Evolutionary conservation across 1,284 basidiomycete genomes (phyloP).

Genomic region (Trichosporon coremiiforme): DNA sequence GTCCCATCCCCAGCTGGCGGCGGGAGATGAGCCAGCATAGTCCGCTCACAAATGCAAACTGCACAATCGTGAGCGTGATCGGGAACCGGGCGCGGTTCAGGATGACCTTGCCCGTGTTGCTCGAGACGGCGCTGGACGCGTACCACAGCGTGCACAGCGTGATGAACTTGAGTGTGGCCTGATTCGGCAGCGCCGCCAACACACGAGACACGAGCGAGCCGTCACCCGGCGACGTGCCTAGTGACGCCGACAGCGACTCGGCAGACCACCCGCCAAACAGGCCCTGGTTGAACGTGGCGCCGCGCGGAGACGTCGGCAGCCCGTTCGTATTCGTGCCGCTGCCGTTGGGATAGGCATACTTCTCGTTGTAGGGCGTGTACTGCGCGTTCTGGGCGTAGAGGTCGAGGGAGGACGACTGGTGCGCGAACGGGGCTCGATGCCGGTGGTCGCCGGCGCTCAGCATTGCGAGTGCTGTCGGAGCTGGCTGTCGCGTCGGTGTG

Average conservation of each 20-base stretch:
- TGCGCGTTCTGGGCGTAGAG: conserved; percentile 20
- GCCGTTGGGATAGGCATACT: background rate
- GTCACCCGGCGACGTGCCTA: background rate
- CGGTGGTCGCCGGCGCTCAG: conserved; percentile 37
- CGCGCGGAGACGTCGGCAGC: background rate
- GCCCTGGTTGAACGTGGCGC: background rate
- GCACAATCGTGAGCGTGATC: conserved; percentile 81
- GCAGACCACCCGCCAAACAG: background rate
- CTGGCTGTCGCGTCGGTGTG: background rate
- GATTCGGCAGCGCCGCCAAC: conserved; percentile 33
- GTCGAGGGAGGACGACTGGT: conserved; percentile 35
- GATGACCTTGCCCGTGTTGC: conserved; percentile 58
- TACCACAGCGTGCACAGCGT: conserved; percentile 57
- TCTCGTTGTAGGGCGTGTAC: background rate
- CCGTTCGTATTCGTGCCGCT: background rate
- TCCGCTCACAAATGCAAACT: conserved; percentile 89
- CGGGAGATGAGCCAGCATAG: conserved; percentile 81
- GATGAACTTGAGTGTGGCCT: conserved; percentile 52
- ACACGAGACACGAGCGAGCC: background rate
- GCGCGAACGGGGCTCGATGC: conserved; percentile 48
- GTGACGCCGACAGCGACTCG: background rate
- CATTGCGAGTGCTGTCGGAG: background rate
- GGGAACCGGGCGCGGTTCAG: conserved; percentile 57
- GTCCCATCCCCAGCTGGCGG: conserved; percentile 62
- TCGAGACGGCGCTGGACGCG: conserved; percentile 55